Conservation (phyloP, 345 rosid species). For the Syzygium jambos region DNA sequence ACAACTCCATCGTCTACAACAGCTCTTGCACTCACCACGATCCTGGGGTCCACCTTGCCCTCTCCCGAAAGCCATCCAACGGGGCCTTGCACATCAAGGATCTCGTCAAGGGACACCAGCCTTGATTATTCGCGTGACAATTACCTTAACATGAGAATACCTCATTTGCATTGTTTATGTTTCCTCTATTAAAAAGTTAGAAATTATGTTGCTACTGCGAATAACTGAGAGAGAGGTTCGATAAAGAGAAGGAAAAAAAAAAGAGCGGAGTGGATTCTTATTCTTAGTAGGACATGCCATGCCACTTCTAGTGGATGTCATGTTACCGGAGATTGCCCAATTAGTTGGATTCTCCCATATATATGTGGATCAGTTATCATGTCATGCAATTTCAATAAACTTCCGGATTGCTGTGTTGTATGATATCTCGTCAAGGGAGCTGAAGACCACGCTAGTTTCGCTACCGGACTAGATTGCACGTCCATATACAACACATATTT, state of each 20-base stretch:
- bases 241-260: not conserved
- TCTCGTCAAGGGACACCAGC: constrained; percentile 8
- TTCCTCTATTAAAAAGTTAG: not conserved
- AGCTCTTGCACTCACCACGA: constrained; percentile 61
- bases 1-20: constrained; percentile 67
- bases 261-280: not conserved
- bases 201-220: not conserved
- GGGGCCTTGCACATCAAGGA: constrained; percentile 29
- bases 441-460: not conserved
- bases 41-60: constrained; percentile 69
- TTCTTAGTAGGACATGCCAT: not conserved
- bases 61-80: constrained; percentile 39
- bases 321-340: not conserved
- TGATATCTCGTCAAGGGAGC: not conserved
- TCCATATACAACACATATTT: not conserved
- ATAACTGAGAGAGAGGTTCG: not conserved
- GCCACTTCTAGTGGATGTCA: constrained; percentile 1
- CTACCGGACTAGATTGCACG: not conserved
- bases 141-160: not conserved
- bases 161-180: not conserved
- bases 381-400: not conserved
- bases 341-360: not conserved
- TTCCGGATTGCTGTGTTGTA: not conserved
- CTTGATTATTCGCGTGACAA: not conserved
- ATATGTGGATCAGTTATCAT: not conserved